A percentile compares a stretch with the other conserved stretches of the same genome.
Conservation (phyloP, 2,329 filamentous ascomycete species). For the Dactylella cylindrospora region DNA sequence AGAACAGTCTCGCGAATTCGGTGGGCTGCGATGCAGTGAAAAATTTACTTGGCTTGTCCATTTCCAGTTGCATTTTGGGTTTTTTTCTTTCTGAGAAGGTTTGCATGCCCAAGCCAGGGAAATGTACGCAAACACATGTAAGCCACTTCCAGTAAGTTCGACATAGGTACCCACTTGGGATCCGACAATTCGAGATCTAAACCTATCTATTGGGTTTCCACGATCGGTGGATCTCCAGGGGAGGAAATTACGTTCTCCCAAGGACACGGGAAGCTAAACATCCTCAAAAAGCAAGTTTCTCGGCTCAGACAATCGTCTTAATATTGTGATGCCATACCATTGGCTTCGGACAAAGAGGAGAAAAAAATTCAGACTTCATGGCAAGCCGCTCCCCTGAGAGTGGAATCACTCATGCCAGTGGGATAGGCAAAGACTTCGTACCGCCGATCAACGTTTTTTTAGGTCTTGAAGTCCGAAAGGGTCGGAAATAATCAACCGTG, state of each 20-base stretch:
- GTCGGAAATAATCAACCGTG: conserved; percentile 39
- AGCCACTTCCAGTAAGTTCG: conserved; percentile 36
- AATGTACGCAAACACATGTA: conserved; percentile 43
- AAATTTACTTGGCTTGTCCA: conserved; percentile 13
- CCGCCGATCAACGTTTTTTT: conserved; percentile 26
- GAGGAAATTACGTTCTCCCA: conserved; percentile 40
- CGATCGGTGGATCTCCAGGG: conserved; percentile 38
- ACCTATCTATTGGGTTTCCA: conserved; percentile 44
- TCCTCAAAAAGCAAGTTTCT: conserved; percentile 13
- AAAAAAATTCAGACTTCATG: conserved; percentile 25
- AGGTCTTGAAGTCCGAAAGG: conserved; percentile 16
- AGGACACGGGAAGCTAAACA: conserved; percentile 40
- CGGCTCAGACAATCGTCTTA: conserved; percentile 41
- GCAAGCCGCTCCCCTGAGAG: conserved; percentile 32
- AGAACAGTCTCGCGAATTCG: conserved; percentile 30
- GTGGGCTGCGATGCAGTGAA: conserved; percentile 30
- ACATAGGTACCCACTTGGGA: conserved; percentile 40
- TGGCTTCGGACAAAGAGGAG: conserved; percentile 4
- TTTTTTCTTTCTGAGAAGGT: no score
- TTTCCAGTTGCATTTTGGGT: conserved; percentile 14
- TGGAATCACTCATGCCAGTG: no score
- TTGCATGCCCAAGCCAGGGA: no score
- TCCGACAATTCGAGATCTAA: conserved; percentile 44
- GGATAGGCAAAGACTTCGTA: conserved; percentile 2
- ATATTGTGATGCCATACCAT: conserved; percentile 24